phyloP scores from a whole-genome alignment of 1,284 basidiomycete species.

The Pseudozyma sp. region DNA sequence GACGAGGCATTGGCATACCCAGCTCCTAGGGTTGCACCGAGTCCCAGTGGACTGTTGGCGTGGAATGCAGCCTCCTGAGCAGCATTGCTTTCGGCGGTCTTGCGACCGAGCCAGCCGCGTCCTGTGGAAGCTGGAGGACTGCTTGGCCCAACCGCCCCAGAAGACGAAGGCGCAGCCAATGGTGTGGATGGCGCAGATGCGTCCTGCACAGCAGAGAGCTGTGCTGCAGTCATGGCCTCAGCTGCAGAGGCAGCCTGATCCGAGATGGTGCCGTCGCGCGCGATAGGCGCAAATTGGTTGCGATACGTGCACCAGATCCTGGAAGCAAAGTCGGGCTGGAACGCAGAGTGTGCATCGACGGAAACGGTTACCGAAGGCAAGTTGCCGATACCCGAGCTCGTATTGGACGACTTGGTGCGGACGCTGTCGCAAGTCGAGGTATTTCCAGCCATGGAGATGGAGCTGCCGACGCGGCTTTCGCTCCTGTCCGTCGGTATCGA shows the following conservation, averaged over 20 bases:
- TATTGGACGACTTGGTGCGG: slow-evolving; percentile 36
- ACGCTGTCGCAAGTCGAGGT: slow-evolving; percentile 32
- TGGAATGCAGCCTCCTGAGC: slow-evolving; percentile 21
- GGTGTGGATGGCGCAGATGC: slow-evolving; percentile 6
- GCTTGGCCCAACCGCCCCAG: slow-evolving; percentile 17
- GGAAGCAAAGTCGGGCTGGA: slow-evolving; percentile 54
- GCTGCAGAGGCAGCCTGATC: slow-evolving; percentile 59
- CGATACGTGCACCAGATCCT: slow-evolving; percentile 68
- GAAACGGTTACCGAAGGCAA: neutral
- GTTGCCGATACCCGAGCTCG: slow-evolving; percentile 21
- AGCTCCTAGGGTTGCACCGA: slow-evolving; percentile 34
- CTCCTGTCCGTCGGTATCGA: slow-evolving; percentile 6
- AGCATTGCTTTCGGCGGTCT: slow-evolving; percentile 27
- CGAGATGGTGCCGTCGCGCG: slow-evolving; percentile 64
- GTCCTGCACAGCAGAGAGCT: slow-evolving; percentile 13
- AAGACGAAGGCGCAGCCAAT: slow-evolving; percentile 1
- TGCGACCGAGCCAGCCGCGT: slow-evolving; percentile 48
- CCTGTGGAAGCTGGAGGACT: slow-evolving; percentile 25
- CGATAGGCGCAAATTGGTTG: slow-evolving; percentile 62
- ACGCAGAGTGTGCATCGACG: slow-evolving; percentile 25
- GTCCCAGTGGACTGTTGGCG: slow-evolving; percentile 20
- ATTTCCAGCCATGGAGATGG: slow-evolving; percentile 29
- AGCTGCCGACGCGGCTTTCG: slow-evolving; percentile 35
- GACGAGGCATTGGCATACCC: slow-evolving; percentile 33
- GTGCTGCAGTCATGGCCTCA: slow-evolving; percentile 20